Percentiles rank a stretch among this genome's conserved stretches.
phyloP scores from a whole-genome alignment of 1,284 basidiomycete genomes.

The Gastroboletus turbinatus region DNA sequence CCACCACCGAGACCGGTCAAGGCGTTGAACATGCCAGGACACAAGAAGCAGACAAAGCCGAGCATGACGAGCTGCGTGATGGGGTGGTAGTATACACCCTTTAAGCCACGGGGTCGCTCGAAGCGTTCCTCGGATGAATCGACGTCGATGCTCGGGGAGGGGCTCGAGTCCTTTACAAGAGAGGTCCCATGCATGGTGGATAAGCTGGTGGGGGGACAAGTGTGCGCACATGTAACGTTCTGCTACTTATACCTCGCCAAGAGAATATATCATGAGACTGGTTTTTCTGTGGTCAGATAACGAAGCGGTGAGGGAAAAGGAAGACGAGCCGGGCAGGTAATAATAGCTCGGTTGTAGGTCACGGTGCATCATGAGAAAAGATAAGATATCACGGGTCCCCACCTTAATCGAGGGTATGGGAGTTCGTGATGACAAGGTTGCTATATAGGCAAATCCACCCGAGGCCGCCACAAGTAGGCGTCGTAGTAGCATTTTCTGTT shows the following conservation, averaged over 20 bases:
- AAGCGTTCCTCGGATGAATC: constrained; percentile 6
- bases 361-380: neutral
- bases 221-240: neutral
- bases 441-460: neutral
- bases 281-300: neutral
- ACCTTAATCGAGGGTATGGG: neutral
- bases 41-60: constrained; percentile 44
- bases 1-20: constrained; percentile 40
- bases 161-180: neutral
- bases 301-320: neutral
- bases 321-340: neutral
- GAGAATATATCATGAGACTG: neutral
- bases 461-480: neutral
- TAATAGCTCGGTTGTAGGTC: neutral
- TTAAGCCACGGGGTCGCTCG: constrained; percentile 21
- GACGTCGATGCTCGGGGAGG: neutral
- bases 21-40: constrained; percentile 34
- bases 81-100: constrained; percentile 34
- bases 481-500: neutral
- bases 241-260: constrained; percentile 3
- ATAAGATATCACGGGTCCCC: neutral
- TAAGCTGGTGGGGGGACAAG: neutral
- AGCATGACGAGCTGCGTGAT: constrained; percentile 34
- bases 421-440: neutral
- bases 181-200: constrained; percentile 1